phyloP scores from a whole-genome alignment of 2,329 filamentous ascomycete species.

The Diaporthe ampelina region DNA sequence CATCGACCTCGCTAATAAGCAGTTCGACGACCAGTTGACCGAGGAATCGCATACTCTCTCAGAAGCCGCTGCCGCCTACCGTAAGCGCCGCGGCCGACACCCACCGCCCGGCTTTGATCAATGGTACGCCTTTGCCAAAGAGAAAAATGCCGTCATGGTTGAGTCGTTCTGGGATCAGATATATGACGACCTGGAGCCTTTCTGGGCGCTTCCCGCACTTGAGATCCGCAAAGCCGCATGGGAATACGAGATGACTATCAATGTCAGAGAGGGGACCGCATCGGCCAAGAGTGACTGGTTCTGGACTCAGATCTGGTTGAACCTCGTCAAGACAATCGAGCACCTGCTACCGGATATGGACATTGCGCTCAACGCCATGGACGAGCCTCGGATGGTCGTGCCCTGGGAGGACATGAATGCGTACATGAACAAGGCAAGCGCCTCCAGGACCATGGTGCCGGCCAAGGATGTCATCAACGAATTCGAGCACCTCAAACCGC shows the following conservation, averaged over 20 bases:
- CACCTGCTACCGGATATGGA: slow-evolving; percentile 76
- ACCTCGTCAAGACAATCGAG: slow-evolving; percentile 67
- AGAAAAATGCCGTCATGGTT: slow-evolving; percentile 67
- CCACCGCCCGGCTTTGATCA: slow-evolving; percentile 74
- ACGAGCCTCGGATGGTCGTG: slow-evolving; percentile 75
- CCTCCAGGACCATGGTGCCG: slow-evolving; percentile 59
- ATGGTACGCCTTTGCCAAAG: slow-evolving; percentile 69
- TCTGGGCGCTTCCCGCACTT: slow-evolving; percentile 63
- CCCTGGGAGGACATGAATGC: slow-evolving; percentile 73
- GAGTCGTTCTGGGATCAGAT: slow-evolving; percentile 77
- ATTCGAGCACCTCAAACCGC: slow-evolving; percentile 59
- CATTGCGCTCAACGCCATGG: slow-evolving; percentile 75
- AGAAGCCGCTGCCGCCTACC: slow-evolving; percentile 68
- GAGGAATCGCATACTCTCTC: slow-evolving; percentile 63
- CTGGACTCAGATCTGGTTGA: slow-evolving; percentile 70
- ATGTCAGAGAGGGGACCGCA: slow-evolving; percentile 66
- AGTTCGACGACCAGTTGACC: slow-evolving; percentile 58
- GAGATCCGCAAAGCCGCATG: slow-evolving; percentile 65
- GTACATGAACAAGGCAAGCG: slow-evolving; percentile 66
- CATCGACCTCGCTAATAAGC: slow-evolving; percentile 60
- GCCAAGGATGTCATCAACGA: slow-evolving; percentile 59
- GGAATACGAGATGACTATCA: slow-evolving; percentile 73
- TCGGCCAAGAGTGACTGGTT: slow-evolving; percentile 67
- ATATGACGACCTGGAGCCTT: slow-evolving; percentile 73
- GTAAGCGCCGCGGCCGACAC: slow-evolving; percentile 68